Evolutionary conservation across 306 rosid genomes (phyloP).

Genomic region (Dicorynia guianensis): DNA sequence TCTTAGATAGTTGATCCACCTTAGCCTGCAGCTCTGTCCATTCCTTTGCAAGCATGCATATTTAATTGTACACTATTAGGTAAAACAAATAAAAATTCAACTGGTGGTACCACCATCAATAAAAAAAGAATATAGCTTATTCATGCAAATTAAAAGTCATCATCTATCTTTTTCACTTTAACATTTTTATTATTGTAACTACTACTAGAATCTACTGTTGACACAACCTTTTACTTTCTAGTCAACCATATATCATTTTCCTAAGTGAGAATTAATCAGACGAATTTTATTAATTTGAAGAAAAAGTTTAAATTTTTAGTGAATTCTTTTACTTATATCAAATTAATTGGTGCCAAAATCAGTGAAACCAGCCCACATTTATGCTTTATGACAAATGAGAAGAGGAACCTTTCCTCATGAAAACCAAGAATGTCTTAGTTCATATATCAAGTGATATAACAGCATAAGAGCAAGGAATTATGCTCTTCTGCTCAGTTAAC

Average conservation of each 20-base stretch:
- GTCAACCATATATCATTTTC: slow-evolving; percentile 14
- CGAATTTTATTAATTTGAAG: neutral
- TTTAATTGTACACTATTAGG: neutral
- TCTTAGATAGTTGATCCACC: slow-evolving; percentile 89
- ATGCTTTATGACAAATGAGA: slow-evolving; percentile 10
- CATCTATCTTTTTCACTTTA: too few species aligned
- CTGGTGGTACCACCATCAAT: neutral
- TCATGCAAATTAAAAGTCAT: too few species aligned
- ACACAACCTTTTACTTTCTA: too few species aligned
- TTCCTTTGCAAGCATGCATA: slow-evolving; percentile 71
- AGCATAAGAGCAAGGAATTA: neutral
- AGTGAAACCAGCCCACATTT: slow-evolving; percentile 31
- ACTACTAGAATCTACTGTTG: too few species aligned
- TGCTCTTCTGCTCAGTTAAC: slow-evolving; percentile 5
- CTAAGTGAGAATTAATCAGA: neutral
- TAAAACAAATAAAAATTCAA: slow-evolving; percentile 9
- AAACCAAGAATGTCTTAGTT: neutral
- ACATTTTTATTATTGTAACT: too few species aligned
- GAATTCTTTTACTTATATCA: neutral
- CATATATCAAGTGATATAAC: slow-evolving; percentile 5
- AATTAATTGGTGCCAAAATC: neutral
- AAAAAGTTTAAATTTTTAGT: slow-evolving; percentile 3
- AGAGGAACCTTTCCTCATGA: neutral
- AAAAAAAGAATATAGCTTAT: too few species aligned
- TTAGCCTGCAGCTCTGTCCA: slow-evolving; percentile 91